Percentiles rank a stretch among this genome's conserved stretches.
Evolutionary conservation across 1,284 basidiomycete genomes (phyloP).

Genomic region (Heliocybe sulcata): DNA sequence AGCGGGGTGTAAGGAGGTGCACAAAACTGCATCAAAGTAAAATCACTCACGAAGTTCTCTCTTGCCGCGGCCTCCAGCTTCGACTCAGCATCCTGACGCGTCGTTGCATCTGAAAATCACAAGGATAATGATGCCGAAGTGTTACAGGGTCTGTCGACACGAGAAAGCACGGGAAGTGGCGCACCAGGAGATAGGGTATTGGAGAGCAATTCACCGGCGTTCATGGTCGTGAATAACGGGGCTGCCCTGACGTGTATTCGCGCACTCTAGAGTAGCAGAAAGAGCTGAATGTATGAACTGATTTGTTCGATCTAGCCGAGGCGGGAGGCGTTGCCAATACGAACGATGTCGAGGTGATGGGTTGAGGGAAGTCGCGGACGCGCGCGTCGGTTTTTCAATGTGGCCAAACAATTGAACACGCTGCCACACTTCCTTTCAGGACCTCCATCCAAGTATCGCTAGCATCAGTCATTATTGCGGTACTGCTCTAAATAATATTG

Average conservation of each 20-base stretch:
- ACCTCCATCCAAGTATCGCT: constrained; percentile 11
- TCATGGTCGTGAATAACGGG: constrained; percentile 51
- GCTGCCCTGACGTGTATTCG: not conserved
- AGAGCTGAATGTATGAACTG: not conserved
- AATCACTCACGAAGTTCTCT: constrained; percentile 73
- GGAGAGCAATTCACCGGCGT: constrained; percentile 81
- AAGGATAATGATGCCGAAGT: constrained; percentile 14
- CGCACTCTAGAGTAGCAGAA: not conserved
- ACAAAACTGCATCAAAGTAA: constrained; percentile 3
- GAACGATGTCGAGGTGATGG: not conserved
- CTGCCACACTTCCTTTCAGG: constrained; percentile 15
- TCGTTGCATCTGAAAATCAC: constrained; percentile 56
- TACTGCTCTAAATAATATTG: not conserved
- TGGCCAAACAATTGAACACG: not conserved
- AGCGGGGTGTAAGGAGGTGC: constrained; percentile 10
- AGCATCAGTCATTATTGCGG: not conserved
- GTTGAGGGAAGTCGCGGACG: not conserved
- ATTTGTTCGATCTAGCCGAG: not conserved
- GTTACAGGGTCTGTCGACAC: constrained; percentile 17
- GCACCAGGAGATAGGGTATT: constrained; percentile 86
- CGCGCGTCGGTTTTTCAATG: not conserved
- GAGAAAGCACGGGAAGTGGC: constrained; percentile 27
- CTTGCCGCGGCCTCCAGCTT: constrained; percentile 80
- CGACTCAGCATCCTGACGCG: constrained; percentile 84
- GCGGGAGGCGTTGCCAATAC: not conserved